Evolutionary conservation across 805 yeast species (phyloP).

Genomic region (Candida hungchunana): DNA sequence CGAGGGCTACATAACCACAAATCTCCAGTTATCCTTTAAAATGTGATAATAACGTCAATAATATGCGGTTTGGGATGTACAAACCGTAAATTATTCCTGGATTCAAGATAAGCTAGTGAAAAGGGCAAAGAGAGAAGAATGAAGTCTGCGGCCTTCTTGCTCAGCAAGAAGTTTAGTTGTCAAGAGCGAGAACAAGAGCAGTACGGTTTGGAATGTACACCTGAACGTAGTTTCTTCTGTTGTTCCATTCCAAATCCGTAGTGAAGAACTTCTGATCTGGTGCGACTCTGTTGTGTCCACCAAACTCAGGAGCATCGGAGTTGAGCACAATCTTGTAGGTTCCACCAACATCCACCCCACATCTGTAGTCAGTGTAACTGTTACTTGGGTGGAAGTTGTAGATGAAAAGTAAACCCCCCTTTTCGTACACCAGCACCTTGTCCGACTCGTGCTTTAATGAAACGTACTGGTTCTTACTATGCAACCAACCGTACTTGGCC

Average conservation of each 20-base stretch:
- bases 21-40: no score
- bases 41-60: neutral
- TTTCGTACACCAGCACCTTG: slow-evolving; percentile 83
- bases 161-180: no score
- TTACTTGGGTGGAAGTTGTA: slow-evolving; percentile 88
- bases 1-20: no score
- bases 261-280: slow-evolving; percentile 57
- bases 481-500: slow-evolving; percentile 64
- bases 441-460: slow-evolving; percentile 86
- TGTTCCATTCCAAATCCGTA: slow-evolving; percentile 74
- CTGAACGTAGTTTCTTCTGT: slow-evolving; percentile 69
- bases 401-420: slow-evolving; percentile 78
- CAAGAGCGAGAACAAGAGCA: slow-evolving; percentile 53
- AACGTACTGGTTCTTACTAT: slow-evolving; percentile 69
- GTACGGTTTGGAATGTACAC: slow-evolving; percentile 78
- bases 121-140: no score
- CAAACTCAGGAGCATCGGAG: slow-evolving; percentile 65
- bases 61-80: neutral
- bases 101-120: no score
- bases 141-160: no score
- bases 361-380: slow-evolving; percentile 79
- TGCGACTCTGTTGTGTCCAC: slow-evolving; percentile 79
- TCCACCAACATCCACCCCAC: slow-evolving; percentile 85
- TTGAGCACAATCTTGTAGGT: slow-evolving; percentile 69
- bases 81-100: no score